Base-by-base conservation (phyloP, 108 stramenopile genomes). In the Discostella pseudostelligera region DNA sequence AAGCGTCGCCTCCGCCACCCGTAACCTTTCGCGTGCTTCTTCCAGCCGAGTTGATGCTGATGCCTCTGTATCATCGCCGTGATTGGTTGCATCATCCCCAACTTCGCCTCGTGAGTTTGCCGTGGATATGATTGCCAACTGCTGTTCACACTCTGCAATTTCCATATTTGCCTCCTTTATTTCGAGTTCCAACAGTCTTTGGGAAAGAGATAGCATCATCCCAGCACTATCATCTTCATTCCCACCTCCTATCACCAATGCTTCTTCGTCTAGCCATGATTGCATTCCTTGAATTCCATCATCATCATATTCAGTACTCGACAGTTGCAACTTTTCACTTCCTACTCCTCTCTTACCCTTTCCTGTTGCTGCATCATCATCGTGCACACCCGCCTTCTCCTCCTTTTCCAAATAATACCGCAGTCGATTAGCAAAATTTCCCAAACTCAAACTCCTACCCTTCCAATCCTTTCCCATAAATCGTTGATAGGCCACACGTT, bases 401-500 rank as follows among this genome's bases (percentile, higher is more conserved):
- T 65, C 70, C 21, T 39, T 13, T 40, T 78, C 80, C 51, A 83
- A 48, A 50, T 78, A 46, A 50, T 82, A 75, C 24, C 79, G 63
- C 2, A 83, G 14, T 22, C 70, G 56, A 10, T 65, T 43, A 0
- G 82, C 70, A 57, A 87, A 39, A 61, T 84, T 86, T 13, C 81
- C 82, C 67, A 76, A 62, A 26, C 74, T 78, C 22, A 81, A 42
- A 60, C 80, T 83, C 43, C 83, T 65, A 1, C 79, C 83, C 57
- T 80, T 43, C 85, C 84, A 86, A 62, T 86, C 89, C 59, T 90
- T 91, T 4, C 94, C 94, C 76, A 83, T 78, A 47, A 95, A 74
- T n/a, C 89, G 71, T 59, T 87, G 80, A 74, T 86, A 95, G 2
- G 92, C 92, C 65, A 91, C 91, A 40, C 91, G 68, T 68, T 96